phyloP scores from a whole-genome alignment of 2,329 filamentous ascomycete genomes.

The Hypomyces perniciosus region DNA sequence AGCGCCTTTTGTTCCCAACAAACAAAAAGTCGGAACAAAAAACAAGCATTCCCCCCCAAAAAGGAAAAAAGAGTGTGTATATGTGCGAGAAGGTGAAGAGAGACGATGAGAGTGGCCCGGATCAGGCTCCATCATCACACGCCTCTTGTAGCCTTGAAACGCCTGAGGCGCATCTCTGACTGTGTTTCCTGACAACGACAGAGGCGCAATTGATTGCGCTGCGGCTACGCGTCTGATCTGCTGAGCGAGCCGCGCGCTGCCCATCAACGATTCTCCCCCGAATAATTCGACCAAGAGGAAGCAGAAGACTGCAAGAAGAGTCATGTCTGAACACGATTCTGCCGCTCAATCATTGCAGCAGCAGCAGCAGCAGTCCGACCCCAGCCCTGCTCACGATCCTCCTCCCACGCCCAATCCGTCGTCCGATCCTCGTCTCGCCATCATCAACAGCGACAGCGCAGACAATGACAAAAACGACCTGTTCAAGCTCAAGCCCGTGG shows the following conservation, averaged over 20 bases:
- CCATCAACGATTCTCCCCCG: not conserved
- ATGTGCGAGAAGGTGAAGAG: not conserved
- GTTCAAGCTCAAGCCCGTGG: conserved; percentile 63
- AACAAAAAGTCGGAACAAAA: too few species aligned
- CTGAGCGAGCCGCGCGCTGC: too few species aligned
- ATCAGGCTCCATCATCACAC: not conserved
- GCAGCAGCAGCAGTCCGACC: conserved; percentile 4
- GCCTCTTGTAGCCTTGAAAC: conserved; percentile 6
- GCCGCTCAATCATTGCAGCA: conserved; percentile 7
- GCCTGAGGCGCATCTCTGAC: conserved; percentile 12
- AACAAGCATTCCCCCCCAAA: too few species aligned
- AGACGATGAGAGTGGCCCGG: conserved; percentile 9
- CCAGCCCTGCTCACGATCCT: conserved; percentile 13
- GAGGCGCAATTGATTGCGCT: not conserved
- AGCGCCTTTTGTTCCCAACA: too few species aligned
- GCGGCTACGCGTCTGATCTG: not conserved
- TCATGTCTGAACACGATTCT: conserved; percentile 4
- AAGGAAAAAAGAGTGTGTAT: too few species aligned
- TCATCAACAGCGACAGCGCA: conserved; percentile 17
- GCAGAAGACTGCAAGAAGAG: not conserved
- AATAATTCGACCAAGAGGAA: not conserved
- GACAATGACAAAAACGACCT: conserved; percentile 51
- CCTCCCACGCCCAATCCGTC: conserved; percentile 40
- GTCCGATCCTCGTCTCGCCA: conserved; percentile 30
- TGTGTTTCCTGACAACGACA: conserved; percentile 4